Percentiles rank a stretch among this genome's conserved stretches.
phyloP scores from a whole-genome alignment of 2,329 filamentous ascomycete species.

The Tothia fuscella region DNA sequence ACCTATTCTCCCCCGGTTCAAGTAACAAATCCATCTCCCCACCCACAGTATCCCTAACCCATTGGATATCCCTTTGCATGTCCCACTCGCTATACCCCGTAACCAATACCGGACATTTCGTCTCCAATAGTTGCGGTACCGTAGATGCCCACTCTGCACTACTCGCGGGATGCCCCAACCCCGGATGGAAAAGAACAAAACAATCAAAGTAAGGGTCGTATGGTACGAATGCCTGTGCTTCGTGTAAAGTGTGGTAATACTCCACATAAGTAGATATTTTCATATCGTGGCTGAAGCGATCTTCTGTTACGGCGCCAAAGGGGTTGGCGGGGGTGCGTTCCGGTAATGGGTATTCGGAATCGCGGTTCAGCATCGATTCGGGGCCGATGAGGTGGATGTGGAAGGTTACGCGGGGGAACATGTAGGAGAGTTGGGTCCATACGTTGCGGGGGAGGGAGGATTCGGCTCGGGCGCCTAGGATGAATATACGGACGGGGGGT shows the following conservation, averaged over 20 bases:
- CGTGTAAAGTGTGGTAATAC: conserved; percentile 94
- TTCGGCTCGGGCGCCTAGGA: conserved; percentile 91
- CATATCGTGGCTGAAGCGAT: conserved; percentile 74
- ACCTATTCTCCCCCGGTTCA: conserved; percentile 85
- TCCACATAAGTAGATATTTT: conserved; percentile 98
- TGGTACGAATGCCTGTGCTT: conserved; percentile 79
- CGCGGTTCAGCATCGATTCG: conserved; percentile 89
- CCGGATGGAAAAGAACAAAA: conserved; percentile 94
- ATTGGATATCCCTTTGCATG: conserved; percentile 84
- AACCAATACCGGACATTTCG: conserved; percentile 85
- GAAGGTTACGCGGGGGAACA: conserved; percentile 86
- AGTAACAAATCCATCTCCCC: conserved; percentile 89
- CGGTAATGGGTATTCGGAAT: conserved; percentile 84
- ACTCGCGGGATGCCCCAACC: conserved; percentile 84
- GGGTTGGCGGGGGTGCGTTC: conserved; percentile 76
- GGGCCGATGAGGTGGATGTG: conserved; percentile 92
- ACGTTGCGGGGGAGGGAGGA: conserved; percentile 88
- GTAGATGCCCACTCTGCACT: conserved; percentile 92
- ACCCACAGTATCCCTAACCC: conserved; percentile 71
- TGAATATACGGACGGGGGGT: conserved; percentile 81
- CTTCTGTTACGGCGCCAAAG: conserved; percentile 88
- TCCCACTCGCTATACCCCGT: conserved; percentile 95
- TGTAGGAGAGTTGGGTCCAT: conserved; percentile 86
- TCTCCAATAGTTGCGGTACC: conserved; percentile 78
- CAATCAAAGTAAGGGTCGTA: conserved; percentile 98